These are phyloP conservation scores for Leccinellum albellum DNA, from an alignment of 768 basidiomycete species.

Conservation along the genomic window DNA sequence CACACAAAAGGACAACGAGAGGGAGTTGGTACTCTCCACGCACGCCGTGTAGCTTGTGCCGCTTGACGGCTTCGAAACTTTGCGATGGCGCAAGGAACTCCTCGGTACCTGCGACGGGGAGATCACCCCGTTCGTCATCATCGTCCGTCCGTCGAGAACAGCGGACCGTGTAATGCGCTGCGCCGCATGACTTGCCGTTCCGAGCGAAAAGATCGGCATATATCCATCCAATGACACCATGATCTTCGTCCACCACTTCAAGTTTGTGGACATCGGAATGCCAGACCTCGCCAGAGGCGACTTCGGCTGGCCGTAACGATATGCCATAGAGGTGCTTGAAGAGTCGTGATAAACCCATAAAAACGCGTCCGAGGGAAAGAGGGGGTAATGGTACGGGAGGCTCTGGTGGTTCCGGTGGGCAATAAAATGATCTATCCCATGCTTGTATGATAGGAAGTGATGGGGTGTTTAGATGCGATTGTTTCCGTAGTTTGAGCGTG, in stretches of 20 bases:
- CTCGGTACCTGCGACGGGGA: constrained; percentile 38
- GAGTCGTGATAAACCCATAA: constrained; percentile 87
- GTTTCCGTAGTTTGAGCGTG: constrained; percentile 66
- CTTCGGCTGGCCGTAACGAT: constrained; percentile 65
- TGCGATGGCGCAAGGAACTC: constrained; percentile 44
- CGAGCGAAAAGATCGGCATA: constrained; percentile 90
- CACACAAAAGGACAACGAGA: constrained; percentile 86
- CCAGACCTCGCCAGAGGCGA: constrained; percentile 82
- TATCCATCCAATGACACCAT: constrained; percentile 88
- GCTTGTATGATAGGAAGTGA: constrained; percentile 69
- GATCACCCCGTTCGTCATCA: constrained; percentile 75
- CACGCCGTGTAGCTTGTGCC: constrained; percentile 54
- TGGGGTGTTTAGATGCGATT: constrained; percentile 58
- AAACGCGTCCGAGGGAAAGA: constrained; percentile 84
- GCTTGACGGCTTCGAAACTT: constrained; percentile 62
- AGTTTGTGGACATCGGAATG: constrained; percentile 84
- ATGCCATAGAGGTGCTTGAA: constrained; percentile 89
- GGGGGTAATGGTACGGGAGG: constrained; percentile 71
- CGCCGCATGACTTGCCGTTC: constrained; percentile 80
- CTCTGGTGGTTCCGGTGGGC: constrained; percentile 71
- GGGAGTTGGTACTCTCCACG: constrained; percentile 83
- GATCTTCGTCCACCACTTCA: constrained; percentile 86
- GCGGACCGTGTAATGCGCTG: constrained; percentile 96
- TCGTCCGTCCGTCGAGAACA: constrained; percentile 92
- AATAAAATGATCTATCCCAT: constrained; percentile 98